Evolutionary conservation across 2,329 filamentous ascomycete genomes (phyloP), one percentile per base, ranked within the genome.

Genomic region (Paecilomyces sp.): DNA sequence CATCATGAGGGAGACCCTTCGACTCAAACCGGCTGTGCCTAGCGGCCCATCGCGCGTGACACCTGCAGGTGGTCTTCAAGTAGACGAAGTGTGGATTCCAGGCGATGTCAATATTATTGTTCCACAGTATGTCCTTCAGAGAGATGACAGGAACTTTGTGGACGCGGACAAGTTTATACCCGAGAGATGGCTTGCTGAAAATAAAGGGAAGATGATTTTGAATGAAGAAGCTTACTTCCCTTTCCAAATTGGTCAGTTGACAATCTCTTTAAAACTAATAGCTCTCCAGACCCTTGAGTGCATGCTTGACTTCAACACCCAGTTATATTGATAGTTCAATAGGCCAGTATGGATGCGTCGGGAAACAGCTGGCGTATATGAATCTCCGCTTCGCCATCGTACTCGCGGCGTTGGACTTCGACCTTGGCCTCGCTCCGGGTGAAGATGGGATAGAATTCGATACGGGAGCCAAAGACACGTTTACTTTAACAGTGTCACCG

Each of bases 1-100:
- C 3, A 56, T 70, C 6, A 70, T 74, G 57, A 71, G 62, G 51
- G 75, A 77, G 59, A 72, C 71, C 0, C 66, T 76, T 54, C 67
- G 78, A 0, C 61, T 80, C 9, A 72, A 75, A n/a, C 74, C 77
- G 0, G 68, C 75, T 0, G 58, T 77, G 0, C 64, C 74, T 1
- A 68, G 67, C n/a, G 75, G 73, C 3, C 66, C 67, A 5, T 68
- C 68, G 3, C 73, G 78, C 2, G 64, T 71, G 6, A 79, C 77
- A 0, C 78, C 78, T 1, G 62, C 68, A 0, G 70, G 68, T 52
- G 73, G 71, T 25, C 65, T 68, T 28, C 53, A 55, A 47, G 58
- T 74, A 9, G 71, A 71, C 36, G 70, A 70, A 33, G 62, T 65
- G 6, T 63, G 62, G 57, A 69, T 74, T 28, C 71, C 71, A 0